Base-by-base conservation (phyloP, 768 basidiomycete genomes). In the Lentinula edodes region DNA sequence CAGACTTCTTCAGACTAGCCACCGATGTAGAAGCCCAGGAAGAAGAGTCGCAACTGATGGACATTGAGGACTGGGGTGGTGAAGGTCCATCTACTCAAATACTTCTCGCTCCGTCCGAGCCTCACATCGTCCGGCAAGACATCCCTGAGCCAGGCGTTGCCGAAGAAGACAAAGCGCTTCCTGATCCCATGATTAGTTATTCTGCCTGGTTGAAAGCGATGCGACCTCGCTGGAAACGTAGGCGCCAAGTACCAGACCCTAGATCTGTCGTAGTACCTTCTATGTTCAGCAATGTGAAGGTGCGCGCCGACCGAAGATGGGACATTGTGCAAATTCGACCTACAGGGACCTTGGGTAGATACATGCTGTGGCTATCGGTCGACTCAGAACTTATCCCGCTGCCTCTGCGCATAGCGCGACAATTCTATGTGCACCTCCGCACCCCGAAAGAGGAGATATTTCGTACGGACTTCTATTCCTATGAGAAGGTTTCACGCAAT, bases 341-440 rank as follows among this genome's bases (percentile, higher is more conserved):
- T 0, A 92, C 86, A 61, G 82, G 82, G 63, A 83, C 81, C 45
- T 80, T 87, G 10, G 96, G 97, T 10, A 88, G 93, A 20, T 98
- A 89, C 73, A 82, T 85, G 18, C 73, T 98, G 41, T 98, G 96
- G 96, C 78, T 97, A 6, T 89, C 86, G 0, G 85, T 93, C 35
- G 90, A 93, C 53, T 81, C 84, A 10, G 87, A 89, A 56, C 82
- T 98, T 39, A 80, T 90, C n/a, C 77, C 88, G 16, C 81, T 96
- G 23, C 86, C 90, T 13, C 79, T 99, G 16, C 86, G 94, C 2
- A 88, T 99, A 48, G 88, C 92, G 2, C 85, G 96, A 39, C 88
- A 95, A 68, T 97, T 98, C 73, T 98, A 96, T 73, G 80, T 98
- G 62, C 95, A 98, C 69, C 80, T 96, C 61, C 88, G 94, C 71